Percentiles rank a stretch among this genome's conserved stretches.
These are phyloP conservation scores for Psilocybe tampanensis DNA, from an alignment of 768 basidiomycete species.

Conservation along the genomic window DNA sequence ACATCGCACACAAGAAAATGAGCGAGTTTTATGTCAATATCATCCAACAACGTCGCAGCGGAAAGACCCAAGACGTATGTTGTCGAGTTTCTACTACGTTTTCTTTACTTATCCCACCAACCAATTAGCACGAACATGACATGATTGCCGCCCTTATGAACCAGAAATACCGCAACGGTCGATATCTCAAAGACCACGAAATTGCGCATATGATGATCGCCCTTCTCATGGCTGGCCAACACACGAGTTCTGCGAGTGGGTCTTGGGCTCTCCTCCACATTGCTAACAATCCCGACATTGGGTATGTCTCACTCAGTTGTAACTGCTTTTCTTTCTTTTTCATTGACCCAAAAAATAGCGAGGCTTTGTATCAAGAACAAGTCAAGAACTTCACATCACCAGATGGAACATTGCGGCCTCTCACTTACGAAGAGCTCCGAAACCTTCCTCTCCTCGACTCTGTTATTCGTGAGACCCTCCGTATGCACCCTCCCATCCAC, in stretches of 20 bases:
- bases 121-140: slow-evolving; percentile 66
- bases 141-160: slow-evolving; percentile 90
- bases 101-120: not conserved
- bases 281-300: slow-evolving; percentile 71
- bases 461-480: slow-evolving; percentile 91
- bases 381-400: slow-evolving; percentile 76
- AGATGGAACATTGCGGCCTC: slow-evolving; percentile 76
- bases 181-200: slow-evolving; percentile 79
- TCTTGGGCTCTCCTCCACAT: slow-evolving; percentile 92
- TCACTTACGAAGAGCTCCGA: slow-evolving; percentile 87
- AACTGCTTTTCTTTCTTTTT: not conserved
- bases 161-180: slow-evolving; percentile 84
- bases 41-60: slow-evolving; percentile 69
- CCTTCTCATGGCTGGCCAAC: slow-evolving; percentile 98
- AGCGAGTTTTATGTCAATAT: slow-evolving; percentile 91
- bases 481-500: slow-evolving; percentile 95
- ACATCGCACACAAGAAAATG: slow-evolving; percentile 91
- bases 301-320: slow-evolving; percentile 50
- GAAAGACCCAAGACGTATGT: slow-evolving; percentile 39
- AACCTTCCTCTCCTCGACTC: slow-evolving; percentile 83
- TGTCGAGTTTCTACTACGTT: not conserved
- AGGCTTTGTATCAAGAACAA: slow-evolving; percentile 89
- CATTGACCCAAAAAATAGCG: slow-evolving; percentile 41
- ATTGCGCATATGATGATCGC: slow-evolving; percentile 99
- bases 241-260: slow-evolving; percentile 91